phyloP scores from a whole-genome alignment of 1,139 yeast species.

The Kurtzmaniella quercitrusa region DNA sequence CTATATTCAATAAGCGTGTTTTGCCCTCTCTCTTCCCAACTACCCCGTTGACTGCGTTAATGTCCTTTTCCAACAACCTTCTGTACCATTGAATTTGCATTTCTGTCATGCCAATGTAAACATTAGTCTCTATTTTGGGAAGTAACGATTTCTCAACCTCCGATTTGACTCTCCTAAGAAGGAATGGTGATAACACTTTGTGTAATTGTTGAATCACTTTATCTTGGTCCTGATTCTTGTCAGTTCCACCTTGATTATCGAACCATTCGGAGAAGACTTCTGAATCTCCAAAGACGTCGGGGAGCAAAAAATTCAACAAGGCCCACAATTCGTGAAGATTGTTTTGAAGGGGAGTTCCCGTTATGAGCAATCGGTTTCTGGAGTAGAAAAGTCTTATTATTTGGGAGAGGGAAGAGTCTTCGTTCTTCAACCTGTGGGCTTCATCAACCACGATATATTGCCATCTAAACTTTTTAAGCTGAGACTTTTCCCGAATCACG shows the following conservation, averaged over 20 bases:
- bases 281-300: constrained; percentile 74
- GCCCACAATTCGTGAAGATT: constrained; percentile 82
- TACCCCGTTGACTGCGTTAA: constrained; percentile 80
- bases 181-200: constrained; percentile 76
- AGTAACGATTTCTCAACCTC: constrained; percentile 75
- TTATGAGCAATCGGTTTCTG: constrained; percentile 62
- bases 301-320: constrained; percentile 64
- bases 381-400: constrained; percentile 72
- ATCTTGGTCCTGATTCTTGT: constrained; percentile 32
- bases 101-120: constrained; percentile 69
- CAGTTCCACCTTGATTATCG: constrained; percentile 18
- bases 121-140: constrained; percentile 70
- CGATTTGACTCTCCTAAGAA: constrained; percentile 69
- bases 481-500: constrained; percentile 67
- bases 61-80: constrained; percentile 69
- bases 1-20: constrained; percentile 70
- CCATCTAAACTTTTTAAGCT: constrained; percentile 65
- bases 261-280: constrained; percentile 77
- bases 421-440: constrained; percentile 79
- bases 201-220: constrained; percentile 81
- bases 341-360: constrained; percentile 81
- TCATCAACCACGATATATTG: constrained; percentile 74
- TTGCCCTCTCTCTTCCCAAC: constrained; percentile 72
- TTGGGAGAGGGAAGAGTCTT: constrained; percentile 69
- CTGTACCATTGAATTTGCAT: constrained; percentile 80